Evolutionary conservation across 257 asterid species (phyloP), one percentile per base, ranked within the genome.

Genomic region (Petrea volubilis): DNA sequence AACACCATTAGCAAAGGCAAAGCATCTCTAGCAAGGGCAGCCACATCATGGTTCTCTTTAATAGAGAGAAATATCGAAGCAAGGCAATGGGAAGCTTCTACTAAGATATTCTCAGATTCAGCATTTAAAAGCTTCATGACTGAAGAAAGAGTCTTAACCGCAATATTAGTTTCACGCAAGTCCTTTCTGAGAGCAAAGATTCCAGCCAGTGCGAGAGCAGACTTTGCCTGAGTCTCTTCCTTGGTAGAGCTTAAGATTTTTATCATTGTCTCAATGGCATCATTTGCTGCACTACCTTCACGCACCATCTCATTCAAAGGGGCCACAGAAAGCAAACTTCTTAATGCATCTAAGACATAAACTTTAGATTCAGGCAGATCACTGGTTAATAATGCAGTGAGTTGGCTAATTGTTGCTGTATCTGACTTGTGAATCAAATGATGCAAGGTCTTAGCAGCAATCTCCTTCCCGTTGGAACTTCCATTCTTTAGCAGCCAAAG

Each of bases 341-440:
- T 92, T 64, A 95, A 77, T 64, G 99, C 98, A 68, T 92, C 96
- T 60, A 95, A 79, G 66, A 95, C 97, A 68, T 92, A 92, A 71
- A 90, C 83, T 85, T 95, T 95, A 20, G 99, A 95, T 78, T 95
- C 99, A 9, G 99, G 99, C 73, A 90, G 75, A 77, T 95, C 99
- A 73, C 98, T 90, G 74, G 87, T 80, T 74, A 95, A 79, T 67
- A 95, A 80, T 53, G 99, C 97, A 59, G 97, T 92, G 77, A 95
- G 99, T 82, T 95, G 99, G 80, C 99, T 92, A 80, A 95, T 83
- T 2, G 99, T 95, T 64, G 99, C 92, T 77, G 99, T 92, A 81
- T 95, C 99, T 36, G 99, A 95, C 82, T 92, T 89, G 85, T 95
- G 98, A 82, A 95, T 95, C 92, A 95, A 85, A 87, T 95, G 97